Conservation (phyloP, 768 basidiomycete species). For the Suillus tomentosus region DNA sequence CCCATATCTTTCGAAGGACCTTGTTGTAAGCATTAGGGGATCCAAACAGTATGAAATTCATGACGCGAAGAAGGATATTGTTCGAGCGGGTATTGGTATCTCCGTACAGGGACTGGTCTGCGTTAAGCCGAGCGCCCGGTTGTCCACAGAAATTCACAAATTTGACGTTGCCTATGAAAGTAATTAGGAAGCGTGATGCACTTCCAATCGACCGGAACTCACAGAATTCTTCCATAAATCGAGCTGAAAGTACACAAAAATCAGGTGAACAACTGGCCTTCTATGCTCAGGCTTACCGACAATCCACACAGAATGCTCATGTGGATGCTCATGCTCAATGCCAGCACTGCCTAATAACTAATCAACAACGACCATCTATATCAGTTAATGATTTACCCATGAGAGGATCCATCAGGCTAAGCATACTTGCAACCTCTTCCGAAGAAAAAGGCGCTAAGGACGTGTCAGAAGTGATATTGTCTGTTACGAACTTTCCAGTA, state of each 20-base stretch:
- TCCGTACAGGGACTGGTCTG: slow-evolving; percentile 25
- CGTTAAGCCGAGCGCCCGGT: slow-evolving; percentile 33
- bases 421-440: slow-evolving; percentile 6
- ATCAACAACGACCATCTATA: neutral
- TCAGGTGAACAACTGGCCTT: neutral
- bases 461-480: slow-evolving; percentile 1
- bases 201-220: neutral
- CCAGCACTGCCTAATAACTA: neutral
- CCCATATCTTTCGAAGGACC: slow-evolving; percentile 45
- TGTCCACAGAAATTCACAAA: slow-evolving; percentile 29
- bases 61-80: slow-evolving; percentile 7
- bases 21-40: slow-evolving; percentile 46
- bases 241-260: neutral
- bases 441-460: slow-evolving; percentile 1
- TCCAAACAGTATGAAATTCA: slow-evolving; percentile 45
- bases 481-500: neutral
- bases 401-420: slow-evolving; percentile 1
- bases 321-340: neutral
- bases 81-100: no score
- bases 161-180: slow-evolving; percentile 24
- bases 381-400: neutral
- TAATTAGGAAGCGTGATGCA: neutral
- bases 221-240: slow-evolving; percentile 5
- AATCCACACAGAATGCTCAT: slow-evolving; percentile 6
- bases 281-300: neutral